phyloP scores from a whole-genome alignment of 352 stramenopile genomes.

The Plasmopara viticola region DNA sequence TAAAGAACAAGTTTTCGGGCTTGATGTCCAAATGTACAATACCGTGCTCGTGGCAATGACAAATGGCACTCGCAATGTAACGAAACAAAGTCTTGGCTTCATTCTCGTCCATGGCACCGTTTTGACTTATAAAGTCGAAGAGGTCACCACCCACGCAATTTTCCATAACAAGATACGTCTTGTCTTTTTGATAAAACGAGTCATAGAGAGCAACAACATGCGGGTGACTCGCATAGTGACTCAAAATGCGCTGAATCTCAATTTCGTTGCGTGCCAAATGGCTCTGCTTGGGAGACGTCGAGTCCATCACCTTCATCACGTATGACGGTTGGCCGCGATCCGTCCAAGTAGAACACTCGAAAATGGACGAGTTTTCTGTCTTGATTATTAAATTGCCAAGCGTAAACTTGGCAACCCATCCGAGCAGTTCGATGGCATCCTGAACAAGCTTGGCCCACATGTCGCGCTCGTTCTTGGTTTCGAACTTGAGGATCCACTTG shows the following conservation, averaged over 20 bases:
- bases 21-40: slow-evolving; percentile 79
- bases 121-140: slow-evolving; percentile 49
- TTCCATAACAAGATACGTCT: slow-evolving; percentile 57
- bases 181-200: slow-evolving; percentile 56
- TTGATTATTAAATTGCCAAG: slow-evolving; percentile 50
- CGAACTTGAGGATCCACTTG: slow-evolving; percentile 69
- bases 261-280: slow-evolving; percentile 54
- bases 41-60: slow-evolving; percentile 47
- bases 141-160: slow-evolving; percentile 58
- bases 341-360: slow-evolving; percentile 62
- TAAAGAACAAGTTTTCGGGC: slow-evolving; percentile 76
- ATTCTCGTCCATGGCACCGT: slow-evolving; percentile 44
- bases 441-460: slow-evolving; percentile 55
- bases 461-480: slow-evolving; percentile 67
- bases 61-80: slow-evolving; percentile 42
- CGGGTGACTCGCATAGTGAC: slow-evolving; percentile 58
- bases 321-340: slow-evolving; percentile 48
- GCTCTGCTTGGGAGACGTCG: slow-evolving; percentile 40
- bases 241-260: slow-evolving; percentile 55
- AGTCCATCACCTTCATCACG: slow-evolving; percentile 60
- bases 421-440: slow-evolving; percentile 54
- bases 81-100: slow-evolving; percentile 46
- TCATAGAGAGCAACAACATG: slow-evolving; percentile 63
- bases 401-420: slow-evolving; percentile 69
- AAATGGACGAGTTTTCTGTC: slow-evolving; percentile 44